Conservation (phyloP, 768 basidiomycete genomes). For the Tylopilus subfusipes region DNA sequence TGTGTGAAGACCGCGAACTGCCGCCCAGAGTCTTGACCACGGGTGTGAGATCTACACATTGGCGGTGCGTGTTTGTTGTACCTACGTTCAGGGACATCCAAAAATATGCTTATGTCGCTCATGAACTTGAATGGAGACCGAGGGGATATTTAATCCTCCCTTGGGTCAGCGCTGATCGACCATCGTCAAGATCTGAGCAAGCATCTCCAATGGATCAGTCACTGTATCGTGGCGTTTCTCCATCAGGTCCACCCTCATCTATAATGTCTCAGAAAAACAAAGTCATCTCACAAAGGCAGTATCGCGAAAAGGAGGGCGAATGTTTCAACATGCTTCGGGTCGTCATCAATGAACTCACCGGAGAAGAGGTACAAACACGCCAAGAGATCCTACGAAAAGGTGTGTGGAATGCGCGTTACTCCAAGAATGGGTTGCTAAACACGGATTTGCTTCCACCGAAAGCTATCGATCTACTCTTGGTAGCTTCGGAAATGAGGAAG, state of each 20-base stretch:
- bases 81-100: background rate
- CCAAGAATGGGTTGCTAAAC: background rate
- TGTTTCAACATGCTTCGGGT: conserved; percentile 19
- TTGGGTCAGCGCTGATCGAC: background rate
- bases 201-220: background rate
- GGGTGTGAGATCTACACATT: background rate
- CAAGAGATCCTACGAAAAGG: conserved; percentile 24
- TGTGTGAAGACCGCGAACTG: no score
- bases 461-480: conserved; percentile 13
- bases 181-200: background rate
- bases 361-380: conserved; percentile 13
- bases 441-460: background rate
- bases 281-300: conserved; percentile 14
- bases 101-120: background rate
- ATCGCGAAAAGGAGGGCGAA: conserved; percentile 23
- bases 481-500: background rate
- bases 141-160: conserved; percentile 7
- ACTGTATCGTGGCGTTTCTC: background rate
- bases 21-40: background rate
- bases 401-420: background rate
- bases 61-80: conserved; percentile 1
- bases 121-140: background rate
- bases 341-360: conserved; percentile 17
- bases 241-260: background rate
- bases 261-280: conserved; percentile 9